Evolutionary conservation across 306 rosid species (phyloP).

Genomic region (Vigna trinervia): DNA sequence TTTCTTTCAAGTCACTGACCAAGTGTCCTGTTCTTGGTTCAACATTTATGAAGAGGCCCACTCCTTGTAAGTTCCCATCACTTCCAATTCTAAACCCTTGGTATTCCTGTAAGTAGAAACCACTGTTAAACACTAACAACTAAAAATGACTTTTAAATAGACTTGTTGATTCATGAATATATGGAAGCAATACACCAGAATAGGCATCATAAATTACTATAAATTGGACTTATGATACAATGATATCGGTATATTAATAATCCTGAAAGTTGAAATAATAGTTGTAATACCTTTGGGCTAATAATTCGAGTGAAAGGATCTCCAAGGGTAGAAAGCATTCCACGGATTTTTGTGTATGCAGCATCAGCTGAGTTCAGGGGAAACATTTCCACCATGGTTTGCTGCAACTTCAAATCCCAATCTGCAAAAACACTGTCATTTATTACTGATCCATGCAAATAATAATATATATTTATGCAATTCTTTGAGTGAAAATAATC

Average conservation of each 20-base stretch:
- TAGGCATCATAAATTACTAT: background rate
- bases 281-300: constrained; percentile 76
- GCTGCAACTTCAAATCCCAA: constrained; percentile 94
- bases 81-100: constrained; percentile 92
- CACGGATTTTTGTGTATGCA: constrained; percentile 87
- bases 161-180: constrained; percentile 14
- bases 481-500: background rate
- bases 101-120: constrained; percentile 70
- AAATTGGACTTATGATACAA: constrained; percentile 13
- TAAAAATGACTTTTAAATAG: constrained; percentile 5
- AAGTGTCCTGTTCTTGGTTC: constrained; percentile 90
- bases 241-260: constrained; percentile 4
- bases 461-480: constrained; percentile 12
- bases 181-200: constrained; percentile 29
- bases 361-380: constrained; percentile 89
- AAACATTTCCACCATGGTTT: constrained; percentile 99
- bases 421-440: constrained; percentile 52
- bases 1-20: constrained; percentile 60
- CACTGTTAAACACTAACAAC: constrained; percentile 28
- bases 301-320: constrained; percentile 95
- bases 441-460: constrained; percentile 2
- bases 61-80: constrained; percentile 93
- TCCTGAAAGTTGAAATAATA: constrained; percentile 26
- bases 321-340: constrained; percentile 98
- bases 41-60: constrained; percentile 82